Evolutionary conservation across 2,329 filamentous ascomycete species (phyloP), one percentile per base, ranked within the genome.

Genomic region (Lasiodiplodia theobromae): DNA sequence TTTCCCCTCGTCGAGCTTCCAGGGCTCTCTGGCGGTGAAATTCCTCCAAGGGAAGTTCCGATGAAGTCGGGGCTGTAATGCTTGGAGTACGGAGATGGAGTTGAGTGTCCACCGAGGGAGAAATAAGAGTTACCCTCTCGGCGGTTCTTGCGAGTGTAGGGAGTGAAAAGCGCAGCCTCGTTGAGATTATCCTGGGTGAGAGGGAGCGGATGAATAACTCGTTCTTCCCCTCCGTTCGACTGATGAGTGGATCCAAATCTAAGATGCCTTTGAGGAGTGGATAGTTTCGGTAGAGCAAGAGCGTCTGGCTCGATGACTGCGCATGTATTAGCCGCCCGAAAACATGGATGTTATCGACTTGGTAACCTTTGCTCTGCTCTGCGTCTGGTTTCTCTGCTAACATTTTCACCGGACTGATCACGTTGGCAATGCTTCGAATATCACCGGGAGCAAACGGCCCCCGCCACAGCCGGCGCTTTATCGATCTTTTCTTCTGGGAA

Each of bases 1-100:
- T 12, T 7, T 16, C 58, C 37, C 25, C 7, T 12, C 6, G 34
- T 21, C 2, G 56, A 34, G 6, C 7, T 38, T 28, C 51, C 31
- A 18, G 11, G 4, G 23, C 60, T 44, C 3, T 37, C 12, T 28
- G 28, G 11, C 5, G 56, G 66, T 3, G 57, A 68, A 16, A 68
- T 54, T 2, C 56, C 66, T 10, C 66, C 57, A 1, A 54, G 57
- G 1, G 37, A 49, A 5, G 56, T 68, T 1, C 57, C 57, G 23
- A 57, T 37, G 71, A 53, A 56, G 69, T 68, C 58, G 51, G 65
- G n/a, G 21, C 21, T 58, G 28, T 67, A 67, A 21, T 52, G 25
- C 21, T 52, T 57, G 0, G 64, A 34, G 21, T 18, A 8, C 2
- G 2, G 21, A 10, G 51, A 18, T 47, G 23, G 18, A 10, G 7